Evolutionary conservation across 352 stramenopile genomes (phyloP), one percentile per base, ranked within the genome.

Genomic region (Phytophthora melonis): DNA sequence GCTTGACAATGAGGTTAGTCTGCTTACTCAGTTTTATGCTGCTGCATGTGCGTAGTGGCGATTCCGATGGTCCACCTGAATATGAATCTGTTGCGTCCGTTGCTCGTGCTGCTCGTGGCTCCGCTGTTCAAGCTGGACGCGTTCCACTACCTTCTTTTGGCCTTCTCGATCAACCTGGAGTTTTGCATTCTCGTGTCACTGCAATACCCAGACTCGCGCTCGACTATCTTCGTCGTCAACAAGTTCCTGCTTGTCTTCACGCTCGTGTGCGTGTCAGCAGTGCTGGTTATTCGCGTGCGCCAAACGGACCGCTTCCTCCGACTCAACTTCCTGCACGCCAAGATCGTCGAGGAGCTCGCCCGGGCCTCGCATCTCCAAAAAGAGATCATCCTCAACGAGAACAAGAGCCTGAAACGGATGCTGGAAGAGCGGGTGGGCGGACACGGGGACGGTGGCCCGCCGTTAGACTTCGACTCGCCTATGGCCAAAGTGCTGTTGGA

Each of bases 381-480:
- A 47, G 86, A 93, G 60, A 89, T 93, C 58, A 93, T 95, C 63
- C 85, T 93, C 55, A 93, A 93, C 49, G 88, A 95, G 63, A 95
- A 93, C 76, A 92, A 91, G 49, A 92, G 85, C 14, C 78, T 95
- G 27, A 95, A 95, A 71, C 87, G 85, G 70, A 93, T 93, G 84
- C 81, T 95, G 7, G 85, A 93, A 53, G 85, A 93, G 39, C 81
- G 87, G 3, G 74, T 67, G 1, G 75, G 70, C 1, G 66, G 77
- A 16, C 80, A 80, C 10, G 66, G 77, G 0, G 70, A 70, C 23
- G 75, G 56, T 8, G 56, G 66, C 13, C 59, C 68, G 3, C 81
- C 80, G 3, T 73, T 95, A 10, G 88, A 95, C 58, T 92, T 95
- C 55, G 85, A 93, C 54, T 95, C 88, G 14, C 88, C 88, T 6